Base-by-base conservation (phyloP, 306 rosid genomes). In the Spatholobus suberectus region DNA sequence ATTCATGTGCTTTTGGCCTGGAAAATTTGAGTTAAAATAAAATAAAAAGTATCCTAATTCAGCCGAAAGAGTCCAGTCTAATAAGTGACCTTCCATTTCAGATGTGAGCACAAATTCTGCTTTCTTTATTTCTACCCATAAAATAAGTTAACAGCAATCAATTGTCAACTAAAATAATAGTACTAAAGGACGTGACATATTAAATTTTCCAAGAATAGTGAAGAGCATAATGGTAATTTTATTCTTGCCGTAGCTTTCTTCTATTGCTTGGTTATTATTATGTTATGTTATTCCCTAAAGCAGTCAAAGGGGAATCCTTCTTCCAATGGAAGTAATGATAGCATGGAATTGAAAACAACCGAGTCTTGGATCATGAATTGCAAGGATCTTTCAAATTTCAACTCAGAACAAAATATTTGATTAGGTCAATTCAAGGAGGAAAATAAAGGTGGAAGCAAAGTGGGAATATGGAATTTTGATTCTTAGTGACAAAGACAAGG, bases 221-320 rank as follows among this genome's bases (percentile, higher is more conserved):
- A 43, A 82, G 77, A 69, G 73, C 73, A 71, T 35, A 12, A 41
- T 41, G 44, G 80, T 77, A 77, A 23, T 72, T 76, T 24, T 26
- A 32, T 44, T 32, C 18, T 40, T 27, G 70, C 12, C 49, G 13
- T 2, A 18, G 24, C 61, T 76, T 70, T 73, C 55, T 78, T 40
- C 17, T 52, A 55, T 55, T 70, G 79, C 44, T 63, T 79, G 83
- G 82, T 76, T 78, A 79, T 82, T 24, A 83, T 78, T 44, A 73
- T 65, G 80, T 52, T 78, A 78, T 75, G 85, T 81, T 84, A 82
- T 76, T 84, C 74, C 69, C 78, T 32, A 84, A 83, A 87, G 84
- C 82, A 79, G 94, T 91, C 94, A 91, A 89, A 87, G 81, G 81
- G 57, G 94, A 81, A 85, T 84, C 86, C 85, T 83, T 62, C 81